These are phyloP conservation scores for Nemania abortiva DNA, from an alignment of 2,329 filamentous ascomycete genomes.

Conservation along the genomic window DNA sequence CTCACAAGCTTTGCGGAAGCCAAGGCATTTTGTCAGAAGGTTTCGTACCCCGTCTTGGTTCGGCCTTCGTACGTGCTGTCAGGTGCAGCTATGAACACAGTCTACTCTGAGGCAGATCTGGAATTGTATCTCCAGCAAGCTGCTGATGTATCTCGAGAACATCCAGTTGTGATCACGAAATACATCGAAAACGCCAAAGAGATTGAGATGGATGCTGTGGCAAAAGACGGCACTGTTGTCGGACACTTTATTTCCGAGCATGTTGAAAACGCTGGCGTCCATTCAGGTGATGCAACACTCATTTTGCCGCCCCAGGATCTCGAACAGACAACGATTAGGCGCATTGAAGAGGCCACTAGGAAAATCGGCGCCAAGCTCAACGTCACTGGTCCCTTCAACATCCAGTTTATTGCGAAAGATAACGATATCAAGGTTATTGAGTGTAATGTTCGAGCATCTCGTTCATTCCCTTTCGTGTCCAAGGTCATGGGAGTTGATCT, in stretches of 20 bases:
- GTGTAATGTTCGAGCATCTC: conserved; percentile 95
- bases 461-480: conserved; percentile 97
- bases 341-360: conserved; percentile 93
- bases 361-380: conserved; percentile 97
- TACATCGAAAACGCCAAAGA: conserved; percentile 99
- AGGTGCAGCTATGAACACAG: conserved; percentile 98
- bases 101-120: conserved; percentile 94
- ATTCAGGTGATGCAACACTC: conserved; percentile 96
- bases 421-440: conserved; percentile 99
- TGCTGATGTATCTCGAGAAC: conserved; percentile 90
- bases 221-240: conserved; percentile 87
- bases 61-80: conserved; percentile 97
- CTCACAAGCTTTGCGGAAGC: conserved; percentile 95
- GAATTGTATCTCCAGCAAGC: conserved; percentile 91
- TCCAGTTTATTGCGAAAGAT: conserved; percentile 99
- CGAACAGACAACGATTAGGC: conserved; percentile 85
- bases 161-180: conserved; percentile 98
- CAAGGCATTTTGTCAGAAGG: conserved; percentile 84
- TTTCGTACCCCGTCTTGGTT: conserved; percentile 93
- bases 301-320: conserved; percentile 96
- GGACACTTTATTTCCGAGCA: conserved; percentile 99
- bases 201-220: conserved; percentile 99
- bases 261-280: conserved; percentile 97
- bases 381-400: conserved; percentile 97
- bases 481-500: conserved; percentile 98